These are phyloP conservation scores for Cyberlindnera galapagoensis DNA, from an alignment of 805 yeast species.

Conservation along the genomic window DNA sequence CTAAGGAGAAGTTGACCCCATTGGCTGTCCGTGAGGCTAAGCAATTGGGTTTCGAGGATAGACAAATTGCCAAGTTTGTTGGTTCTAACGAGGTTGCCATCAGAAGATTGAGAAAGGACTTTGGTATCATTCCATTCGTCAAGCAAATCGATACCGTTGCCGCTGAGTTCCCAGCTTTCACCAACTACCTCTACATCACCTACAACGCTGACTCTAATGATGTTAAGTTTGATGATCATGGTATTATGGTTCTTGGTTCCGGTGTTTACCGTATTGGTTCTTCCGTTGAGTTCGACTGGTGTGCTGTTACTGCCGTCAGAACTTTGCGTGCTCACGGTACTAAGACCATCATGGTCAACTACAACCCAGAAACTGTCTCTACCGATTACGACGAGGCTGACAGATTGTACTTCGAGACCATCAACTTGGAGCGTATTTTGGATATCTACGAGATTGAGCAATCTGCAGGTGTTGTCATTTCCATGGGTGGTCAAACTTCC, in stretches of 20 bases:
- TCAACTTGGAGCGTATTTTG: slow-evolving; percentile 86
- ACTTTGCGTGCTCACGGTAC: slow-evolving; percentile 80
- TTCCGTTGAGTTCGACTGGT: slow-evolving; percentile 98
- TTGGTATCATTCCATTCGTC: slow-evolving; percentile 84
- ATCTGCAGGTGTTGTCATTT: slow-evolving; percentile 85
- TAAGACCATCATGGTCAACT: slow-evolving; percentile 95
- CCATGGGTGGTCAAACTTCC: slow-evolving; percentile 99
- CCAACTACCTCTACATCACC: slow-evolving; percentile 91
- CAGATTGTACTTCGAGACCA: slow-evolving; percentile 91
- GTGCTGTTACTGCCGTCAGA: slow-evolving; percentile 96
- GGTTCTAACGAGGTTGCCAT: slow-evolving; percentile 90
- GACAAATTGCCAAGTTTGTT: slow-evolving; percentile 87
- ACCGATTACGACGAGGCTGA: slow-evolving; percentile 99
- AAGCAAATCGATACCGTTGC: slow-evolving; percentile 98
- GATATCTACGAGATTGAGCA: slow-evolving; percentile 92
- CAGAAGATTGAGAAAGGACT: slow-evolving; percentile 81
- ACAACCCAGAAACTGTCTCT: slow-evolving; percentile 98
- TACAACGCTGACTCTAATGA: slow-evolving; percentile 89
- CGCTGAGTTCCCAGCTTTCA: slow-evolving; percentile 96
- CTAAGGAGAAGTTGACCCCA: slow-evolving; percentile 53
- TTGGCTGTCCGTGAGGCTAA: slow-evolving; percentile 74
- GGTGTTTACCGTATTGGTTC: slow-evolving; percentile 99
- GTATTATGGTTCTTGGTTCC: slow-evolving; percentile 93
- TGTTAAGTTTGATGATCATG: slow-evolving; percentile 83
- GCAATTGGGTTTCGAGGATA: slow-evolving; percentile 94